A percentile compares a stretch with the other conserved stretches of the same genome.
Evolutionary conservation across 805 yeast genomes (phyloP).

Genomic region (Clavispora carvajalis): DNA sequence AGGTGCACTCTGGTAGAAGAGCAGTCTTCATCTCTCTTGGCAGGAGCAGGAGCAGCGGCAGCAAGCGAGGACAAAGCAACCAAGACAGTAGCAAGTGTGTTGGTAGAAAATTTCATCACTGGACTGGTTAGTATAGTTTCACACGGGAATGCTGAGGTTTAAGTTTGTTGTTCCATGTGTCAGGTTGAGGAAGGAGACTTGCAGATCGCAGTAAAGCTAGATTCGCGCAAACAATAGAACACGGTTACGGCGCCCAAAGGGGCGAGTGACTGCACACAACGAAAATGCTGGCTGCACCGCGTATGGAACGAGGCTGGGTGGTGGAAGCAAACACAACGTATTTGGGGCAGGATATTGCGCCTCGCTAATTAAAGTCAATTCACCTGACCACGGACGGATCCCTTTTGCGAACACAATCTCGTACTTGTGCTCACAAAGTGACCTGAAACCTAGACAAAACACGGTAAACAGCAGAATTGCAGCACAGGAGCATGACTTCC

Average conservation of each 20-base stretch:
- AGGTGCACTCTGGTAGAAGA: slow-evolving; percentile 33
- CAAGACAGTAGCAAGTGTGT: slow-evolving; percentile 7
- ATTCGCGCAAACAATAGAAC: slow-evolving; percentile 2
- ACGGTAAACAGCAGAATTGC: no score
- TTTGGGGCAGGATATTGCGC: not conserved
- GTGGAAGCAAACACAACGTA: not conserved
- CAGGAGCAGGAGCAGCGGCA: slow-evolving; percentile 15
- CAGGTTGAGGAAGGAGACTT: not conserved
- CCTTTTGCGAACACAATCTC: no score
- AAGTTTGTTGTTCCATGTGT: not conserved
- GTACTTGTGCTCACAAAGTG: no score
- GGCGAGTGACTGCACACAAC: not conserved
- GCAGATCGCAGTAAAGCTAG: not conserved
- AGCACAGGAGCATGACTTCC: no score
- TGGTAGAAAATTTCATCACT: slow-evolving; percentile 1
- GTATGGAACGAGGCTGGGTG: not conserved
- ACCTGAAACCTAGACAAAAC: no score
- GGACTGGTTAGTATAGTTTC: not conserved
- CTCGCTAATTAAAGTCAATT: no score
- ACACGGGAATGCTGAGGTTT: not conserved
- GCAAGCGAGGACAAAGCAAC: slow-evolving; percentile 10
- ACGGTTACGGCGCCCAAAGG: not conserved
- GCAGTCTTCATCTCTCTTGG: slow-evolving; percentile 11
- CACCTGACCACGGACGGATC: no score
- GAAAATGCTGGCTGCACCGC: not conserved